A percentile compares a stretch with the other conserved stretches of the same genome.
Evolutionary conservation across 2,329 filamentous ascomycete species (phyloP).

Genomic region (Aspergillus versicolor): DNA sequence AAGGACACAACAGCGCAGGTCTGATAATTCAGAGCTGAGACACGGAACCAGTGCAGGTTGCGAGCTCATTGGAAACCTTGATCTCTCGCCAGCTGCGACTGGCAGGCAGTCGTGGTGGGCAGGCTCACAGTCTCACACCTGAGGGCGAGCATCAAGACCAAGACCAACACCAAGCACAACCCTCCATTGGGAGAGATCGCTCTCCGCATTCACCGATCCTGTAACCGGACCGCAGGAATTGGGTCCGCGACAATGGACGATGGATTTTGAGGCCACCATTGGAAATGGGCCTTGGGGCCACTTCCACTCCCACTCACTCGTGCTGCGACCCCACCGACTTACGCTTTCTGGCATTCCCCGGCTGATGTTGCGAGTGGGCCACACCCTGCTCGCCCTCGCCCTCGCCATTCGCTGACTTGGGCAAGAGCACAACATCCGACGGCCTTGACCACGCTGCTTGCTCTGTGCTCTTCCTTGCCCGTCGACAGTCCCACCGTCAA

Average conservation of each 20-base stretch:
- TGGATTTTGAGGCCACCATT: constrained; percentile 13
- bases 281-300: background rate
- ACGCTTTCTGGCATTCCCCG: constrained; percentile 25
- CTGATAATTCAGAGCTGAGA: background rate
- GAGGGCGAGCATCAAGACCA: background rate
- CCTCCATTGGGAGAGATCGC: constrained; percentile 8
- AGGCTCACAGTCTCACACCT: background rate
- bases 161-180: background rate
- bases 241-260: constrained; percentile 13
- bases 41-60: background rate
- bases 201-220: constrained; percentile 17
- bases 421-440: background rate
- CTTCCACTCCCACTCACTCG: constrained; percentile 23
- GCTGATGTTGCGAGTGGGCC: constrained; percentile 18
- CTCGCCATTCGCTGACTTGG: constrained; percentile 13
- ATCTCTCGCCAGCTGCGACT: background rate
- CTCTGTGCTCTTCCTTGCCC: too few relatives aligned
- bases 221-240: constrained; percentile 11
- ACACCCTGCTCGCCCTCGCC: constrained; percentile 7
- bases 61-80: background rate
- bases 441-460: background rate
- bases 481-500: background rate
- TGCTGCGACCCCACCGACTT: constrained; percentile 21
- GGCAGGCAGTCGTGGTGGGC: too few relatives aligned
- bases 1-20: background rate